phyloP scores from a whole-genome alignment of 1,139 yeast genomes.

The Lodderomyces parapsilosis region DNA sequence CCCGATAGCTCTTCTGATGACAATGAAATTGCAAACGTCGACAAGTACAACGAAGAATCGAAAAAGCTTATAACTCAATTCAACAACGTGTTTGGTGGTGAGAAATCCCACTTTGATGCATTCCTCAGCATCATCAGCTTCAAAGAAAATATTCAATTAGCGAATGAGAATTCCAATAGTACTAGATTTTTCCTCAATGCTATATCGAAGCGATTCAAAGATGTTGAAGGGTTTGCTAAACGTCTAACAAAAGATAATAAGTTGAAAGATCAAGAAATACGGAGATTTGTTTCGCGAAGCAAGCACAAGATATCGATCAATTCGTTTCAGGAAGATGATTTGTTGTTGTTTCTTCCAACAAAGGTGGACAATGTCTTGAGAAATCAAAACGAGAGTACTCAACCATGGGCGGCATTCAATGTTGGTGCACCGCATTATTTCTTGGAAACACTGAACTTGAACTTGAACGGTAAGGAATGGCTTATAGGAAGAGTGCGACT shows the following conservation, averaged over 20 bases:
- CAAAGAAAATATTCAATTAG: conserved; percentile 36
- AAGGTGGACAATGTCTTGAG: conserved; percentile 38
- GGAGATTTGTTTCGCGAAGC: conserved; percentile 32
- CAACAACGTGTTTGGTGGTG: conserved; percentile 20
- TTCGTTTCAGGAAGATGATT: conserved; percentile 66
- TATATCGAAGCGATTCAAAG: conserved; percentile 75
- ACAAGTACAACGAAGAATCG: conserved; percentile 18
- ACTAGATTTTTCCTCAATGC: conserved; percentile 56
- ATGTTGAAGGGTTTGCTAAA: conserved; percentile 90
- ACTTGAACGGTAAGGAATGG: conserved; percentile 56
- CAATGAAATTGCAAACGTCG: conserved; percentile 11
- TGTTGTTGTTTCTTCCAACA: conserved; percentile 82
- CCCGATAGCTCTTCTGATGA: conserved; percentile 15
- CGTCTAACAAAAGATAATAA: conserved; percentile 76
- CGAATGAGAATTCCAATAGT: conserved; percentile 23
- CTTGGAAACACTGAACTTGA: conserved; percentile 28
- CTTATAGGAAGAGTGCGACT: conserved; percentile 60
- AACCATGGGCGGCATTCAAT: conserved; percentile 87
- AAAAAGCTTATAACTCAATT: conserved; percentile 19
- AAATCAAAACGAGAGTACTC: conserved; percentile 24
- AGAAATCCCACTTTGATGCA: conserved; percentile 21
- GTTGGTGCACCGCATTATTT: conserved; percentile 79
- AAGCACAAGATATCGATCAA: conserved; percentile 61
- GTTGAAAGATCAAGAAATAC: conserved; percentile 44
- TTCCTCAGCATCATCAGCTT: conserved; percentile 30